These are phyloP conservation scores for Penicillium italicum DNA, from an alignment of 2,329 filamentous ascomycete genomes.

Conservation along the genomic window DNA sequence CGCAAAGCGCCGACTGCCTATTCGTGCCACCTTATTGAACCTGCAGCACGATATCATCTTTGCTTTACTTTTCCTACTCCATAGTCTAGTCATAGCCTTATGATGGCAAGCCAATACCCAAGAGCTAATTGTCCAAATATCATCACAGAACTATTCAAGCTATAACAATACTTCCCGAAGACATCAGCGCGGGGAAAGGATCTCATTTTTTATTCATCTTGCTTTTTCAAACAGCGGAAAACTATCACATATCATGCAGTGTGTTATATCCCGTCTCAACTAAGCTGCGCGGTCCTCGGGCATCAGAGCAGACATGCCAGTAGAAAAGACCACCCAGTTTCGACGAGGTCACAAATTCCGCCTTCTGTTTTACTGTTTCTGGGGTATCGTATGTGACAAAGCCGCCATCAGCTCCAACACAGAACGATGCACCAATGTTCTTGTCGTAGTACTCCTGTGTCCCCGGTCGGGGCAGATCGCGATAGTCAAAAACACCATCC, in stretches of 20 bases:
- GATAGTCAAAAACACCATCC: slow-evolving; percentile 71
- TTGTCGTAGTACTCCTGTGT: slow-evolving; percentile 67
- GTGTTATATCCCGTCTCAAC: slow-evolving; percentile 59
- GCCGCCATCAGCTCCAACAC: slow-evolving; percentile 65
- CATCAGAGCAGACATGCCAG: slow-evolving; percentile 73
- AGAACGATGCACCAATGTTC: slow-evolving; percentile 65
- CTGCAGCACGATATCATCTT: background rate
- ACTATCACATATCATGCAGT: slow-evolving; percentile 43
- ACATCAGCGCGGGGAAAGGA: background rate
- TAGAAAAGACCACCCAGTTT: slow-evolving; percentile 75
- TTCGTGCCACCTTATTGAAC: background rate
- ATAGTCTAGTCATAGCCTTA: background rate
- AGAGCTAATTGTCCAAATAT: background rate
- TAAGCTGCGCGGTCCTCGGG: slow-evolving; percentile 54
- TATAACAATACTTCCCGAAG: background rate
- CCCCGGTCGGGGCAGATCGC: slow-evolving; percentile 59
- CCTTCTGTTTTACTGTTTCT: slow-evolving; percentile 72
- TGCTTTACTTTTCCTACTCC: background rate
- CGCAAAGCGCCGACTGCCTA: background rate
- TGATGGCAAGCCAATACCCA: no score
- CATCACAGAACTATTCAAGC: background rate
- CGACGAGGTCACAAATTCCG: slow-evolving; percentile 66
- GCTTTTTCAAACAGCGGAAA: background rate
- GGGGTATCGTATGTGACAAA: slow-evolving; percentile 79
- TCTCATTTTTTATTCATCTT: background rate